Evolutionary conservation across 1,284 basidiomycete genomes (phyloP), one percentile per base, ranked within the genome.

Genomic region (Salmacisia buchloeana): DNA sequence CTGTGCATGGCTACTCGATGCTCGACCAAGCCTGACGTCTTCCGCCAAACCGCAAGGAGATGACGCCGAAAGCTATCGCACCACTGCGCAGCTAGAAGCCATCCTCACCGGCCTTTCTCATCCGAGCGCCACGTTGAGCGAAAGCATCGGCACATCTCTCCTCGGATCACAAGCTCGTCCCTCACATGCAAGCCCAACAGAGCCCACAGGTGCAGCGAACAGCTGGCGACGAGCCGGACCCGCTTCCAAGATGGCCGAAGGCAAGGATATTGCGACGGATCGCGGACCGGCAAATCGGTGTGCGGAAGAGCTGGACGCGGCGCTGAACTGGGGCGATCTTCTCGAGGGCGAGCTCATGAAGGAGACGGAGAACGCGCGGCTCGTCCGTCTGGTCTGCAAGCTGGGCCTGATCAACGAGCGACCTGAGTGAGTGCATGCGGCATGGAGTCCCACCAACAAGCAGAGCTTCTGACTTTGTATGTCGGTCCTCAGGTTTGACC

Each of bases 321-420:
- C 88, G 39, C 85, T 91, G 66, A 86, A 85, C 69, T 87, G 89
- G 45, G 84, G 85, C 23, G 96, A 99, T 77, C 83, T 86, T 58
- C 83, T 97, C 15, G 93, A 97, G 78, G 84, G 85, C 43, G 90
- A 94, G 70, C 84, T 98, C 57, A 85, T 88, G 81, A 86, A 88
- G 60, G 94, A 98, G 80, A 84, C 98, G n/a, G 96, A 98, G 83
- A 97, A 99, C 76, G 93, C 90, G 0, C 85, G 96, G 36, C 83
- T 98, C n/a, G 89, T 97, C 29, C 85, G 96, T 52, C 82, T 98
- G 62, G 82, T 98, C 68, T 89, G 88, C 82, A 98, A 98, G 82
- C 89, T 99, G 73, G 91, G 92, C 0, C 97, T 97, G 81, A 97
- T 99, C 83, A 97, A 97, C 80, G 96, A 99, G 80, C 86, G 96